Evolutionary conservation across 345 rosid species (phyloP).

Genomic region (Excoecaria cochinchinensis): DNA sequence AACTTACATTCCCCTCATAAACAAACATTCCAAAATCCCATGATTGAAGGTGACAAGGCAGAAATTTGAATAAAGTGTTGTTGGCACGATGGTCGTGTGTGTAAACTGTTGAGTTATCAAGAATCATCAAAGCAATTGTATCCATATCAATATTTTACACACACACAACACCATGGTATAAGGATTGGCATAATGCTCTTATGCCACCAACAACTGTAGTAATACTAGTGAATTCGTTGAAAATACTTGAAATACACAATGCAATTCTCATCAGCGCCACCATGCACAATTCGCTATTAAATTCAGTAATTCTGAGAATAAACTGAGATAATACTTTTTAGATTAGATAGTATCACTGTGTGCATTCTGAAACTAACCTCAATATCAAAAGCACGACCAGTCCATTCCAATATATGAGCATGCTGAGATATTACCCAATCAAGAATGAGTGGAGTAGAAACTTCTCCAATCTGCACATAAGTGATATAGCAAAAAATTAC

Average conservation of each 20-base stretch:
- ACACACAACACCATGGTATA: neutral
- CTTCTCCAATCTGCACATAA: constrained; percentile 66
- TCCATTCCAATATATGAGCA: constrained; percentile 88
- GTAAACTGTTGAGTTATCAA: too few species aligned
- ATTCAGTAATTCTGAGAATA: neutral
- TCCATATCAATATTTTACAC: neutral
- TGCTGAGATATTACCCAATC: constrained; percentile 97
- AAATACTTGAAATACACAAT: neutral
- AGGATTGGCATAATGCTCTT: neutral
- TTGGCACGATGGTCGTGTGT: too few species aligned
- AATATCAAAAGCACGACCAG: constrained; percentile 82
- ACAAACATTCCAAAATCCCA: neutral
- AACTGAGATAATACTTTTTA: neutral
- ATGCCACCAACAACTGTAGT: constrained; percentile 1
- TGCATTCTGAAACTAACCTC: constrained; percentile 54
- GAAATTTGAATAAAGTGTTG: too few species aligned
- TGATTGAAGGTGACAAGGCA: too few species aligned
- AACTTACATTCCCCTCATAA: neutral
- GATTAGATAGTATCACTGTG: neutral
- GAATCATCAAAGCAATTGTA: too few species aligned
- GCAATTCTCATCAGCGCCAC: neutral
- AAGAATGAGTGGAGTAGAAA: constrained; percentile 71
- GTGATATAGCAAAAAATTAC: constrained; percentile 7
- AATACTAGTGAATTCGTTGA: neutral
- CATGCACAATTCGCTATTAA: neutral